Evolutionary conservation across 2,329 filamentous ascomycete genomes (phyloP).

Genomic region (Davidsoniella neocaledoniae): DNA sequence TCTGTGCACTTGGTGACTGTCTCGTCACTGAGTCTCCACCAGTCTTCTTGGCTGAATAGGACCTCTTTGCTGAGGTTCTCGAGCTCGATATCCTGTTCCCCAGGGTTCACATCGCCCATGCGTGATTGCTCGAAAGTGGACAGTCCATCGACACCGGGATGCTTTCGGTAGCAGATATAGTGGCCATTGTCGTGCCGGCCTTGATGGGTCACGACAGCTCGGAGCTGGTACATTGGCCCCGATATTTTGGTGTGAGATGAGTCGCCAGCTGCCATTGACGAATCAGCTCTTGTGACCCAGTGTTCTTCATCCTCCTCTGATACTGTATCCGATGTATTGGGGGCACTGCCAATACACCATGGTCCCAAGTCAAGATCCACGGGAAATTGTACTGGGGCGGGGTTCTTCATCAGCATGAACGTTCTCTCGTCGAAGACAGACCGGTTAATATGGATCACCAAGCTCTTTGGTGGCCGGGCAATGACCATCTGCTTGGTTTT

Average conservation of each 20-base stretch:
- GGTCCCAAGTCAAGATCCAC: conserved; percentile 54
- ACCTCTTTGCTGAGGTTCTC: conserved; percentile 11
- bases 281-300: conserved; percentile 52
- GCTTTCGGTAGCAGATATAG: conserved; percentile 78
- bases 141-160: conserved; percentile 19
- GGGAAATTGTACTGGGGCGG: conserved; percentile 63
- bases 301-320: conserved; percentile 32
- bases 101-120: conserved; percentile 7
- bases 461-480: conserved; percentile 60
- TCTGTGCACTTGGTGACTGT: conserved; percentile 61
- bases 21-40: conserved; percentile 89
- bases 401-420: conserved; percentile 68
- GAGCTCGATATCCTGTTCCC: conserved; percentile 12
- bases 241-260: conserved; percentile 31
- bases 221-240: conserved; percentile 55
- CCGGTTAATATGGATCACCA: conserved; percentile 79
- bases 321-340: neutral
- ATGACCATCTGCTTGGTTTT: conserved; percentile 86
- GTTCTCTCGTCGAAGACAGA: conserved; percentile 79
- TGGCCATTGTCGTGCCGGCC: conserved; percentile 90
- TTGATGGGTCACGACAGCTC: conserved; percentile 74
- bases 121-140: conserved; percentile 10
- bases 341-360: conserved; percentile 61
- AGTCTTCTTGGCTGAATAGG: conserved; percentile 22
- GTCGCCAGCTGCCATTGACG: conserved; percentile 55